Base-by-base conservation (phyloP, 2,329 filamentous ascomycete genomes). In the Pseudogymnoascus sp. region DNA sequence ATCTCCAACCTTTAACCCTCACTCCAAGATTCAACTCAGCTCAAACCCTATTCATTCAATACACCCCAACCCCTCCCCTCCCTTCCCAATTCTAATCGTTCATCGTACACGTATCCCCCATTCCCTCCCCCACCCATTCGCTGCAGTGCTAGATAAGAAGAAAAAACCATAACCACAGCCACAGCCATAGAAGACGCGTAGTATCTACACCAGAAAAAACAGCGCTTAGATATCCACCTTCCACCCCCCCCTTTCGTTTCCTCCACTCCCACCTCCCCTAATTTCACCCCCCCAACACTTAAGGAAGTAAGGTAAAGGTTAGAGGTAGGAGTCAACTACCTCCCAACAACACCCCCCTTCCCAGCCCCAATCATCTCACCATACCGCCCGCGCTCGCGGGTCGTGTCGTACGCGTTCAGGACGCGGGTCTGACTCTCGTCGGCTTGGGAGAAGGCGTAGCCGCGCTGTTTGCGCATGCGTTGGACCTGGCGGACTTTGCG, bases 391-490 rank as follows among this genome's bases (percentile, higher is more conserved):
- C 95, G 85, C 74, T 91, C 86, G 75, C 89, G 88, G 67, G 95
- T 99, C 62, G 95, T 99, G 78, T 99, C 95, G 78, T 99, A 99
- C 66, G 95, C 95, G 78, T 97, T 93, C 73, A 99, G 82, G 67
- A 99, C 90, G 70, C 93, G 85, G 69, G 93, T 96, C 78, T 97
- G 95, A 71, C 88, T 91, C 77, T 99, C 95, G 74, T 99, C 95
- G 64, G 93, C 96, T 77, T 97, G 93, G 70, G 91, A 96, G 77
- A 99, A 99, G 66, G 95, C 95, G 74, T 99, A 99, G 36, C 95
- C 95, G 73, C 95, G 89, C 79, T 99, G 95, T 79, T 99, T 99
- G 74, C 95, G 91, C 95, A 97, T 99, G 68, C 95, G 90, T 78
- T 97, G 95, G 42, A 97, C 95, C 77, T 99, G 95, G 61, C 95